Conservation (phyloP, 2,329 filamentous ascomycete genomes). For the Diplodia mutila region DNA sequence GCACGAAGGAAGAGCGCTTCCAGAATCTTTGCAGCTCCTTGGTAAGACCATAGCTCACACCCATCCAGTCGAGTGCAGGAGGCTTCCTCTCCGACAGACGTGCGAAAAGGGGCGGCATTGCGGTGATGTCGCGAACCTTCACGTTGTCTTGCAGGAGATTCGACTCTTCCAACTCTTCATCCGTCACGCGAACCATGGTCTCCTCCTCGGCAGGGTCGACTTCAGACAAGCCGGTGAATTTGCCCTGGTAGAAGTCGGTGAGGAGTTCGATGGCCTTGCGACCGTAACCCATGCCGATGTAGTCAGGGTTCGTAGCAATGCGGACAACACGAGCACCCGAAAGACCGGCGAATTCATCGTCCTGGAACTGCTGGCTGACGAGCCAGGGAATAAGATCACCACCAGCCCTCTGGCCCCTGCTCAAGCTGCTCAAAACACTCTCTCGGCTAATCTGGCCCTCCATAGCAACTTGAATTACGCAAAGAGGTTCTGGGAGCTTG, state of each 20-base stretch:
- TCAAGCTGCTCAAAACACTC: constrained; percentile 87
- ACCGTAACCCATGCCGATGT: constrained; percentile 90
- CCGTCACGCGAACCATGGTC: constrained; percentile 76
- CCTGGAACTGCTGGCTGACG: constrained; percentile 96
- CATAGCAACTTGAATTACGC: constrained; percentile 89
- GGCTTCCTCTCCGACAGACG: constrained; percentile 83
- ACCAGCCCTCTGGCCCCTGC: constrained; percentile 82
- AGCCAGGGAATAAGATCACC: constrained; percentile 98
- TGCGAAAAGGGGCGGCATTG: constrained; percentile 91
- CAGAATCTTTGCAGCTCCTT: constrained; percentile 90
- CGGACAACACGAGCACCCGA: constrained; percentile 91
- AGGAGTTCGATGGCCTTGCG: constrained; percentile 85
- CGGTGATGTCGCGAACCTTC: constrained; percentile 81
- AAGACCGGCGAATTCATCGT: constrained; percentile 91
- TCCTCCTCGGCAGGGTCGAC: constrained; percentile 58
- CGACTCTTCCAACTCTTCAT: constrained; percentile 75
- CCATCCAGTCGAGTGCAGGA: constrained; percentile 83
- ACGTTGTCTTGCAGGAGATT: constrained; percentile 85
- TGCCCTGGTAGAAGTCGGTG: constrained; percentile 91
- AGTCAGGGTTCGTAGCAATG: constrained; percentile 96
- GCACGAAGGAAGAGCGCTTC: constrained; percentile 84
- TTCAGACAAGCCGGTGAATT: constrained; percentile 84
- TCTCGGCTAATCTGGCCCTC: constrained; percentile 94
- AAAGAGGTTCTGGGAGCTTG: constrained; percentile 87
- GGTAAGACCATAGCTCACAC: constrained; percentile 93